These are phyloP conservation scores for Trichosporon coremiiforme DNA, from an alignment of 1,284 basidiomycete species.

Conservation along the genomic window DNA sequence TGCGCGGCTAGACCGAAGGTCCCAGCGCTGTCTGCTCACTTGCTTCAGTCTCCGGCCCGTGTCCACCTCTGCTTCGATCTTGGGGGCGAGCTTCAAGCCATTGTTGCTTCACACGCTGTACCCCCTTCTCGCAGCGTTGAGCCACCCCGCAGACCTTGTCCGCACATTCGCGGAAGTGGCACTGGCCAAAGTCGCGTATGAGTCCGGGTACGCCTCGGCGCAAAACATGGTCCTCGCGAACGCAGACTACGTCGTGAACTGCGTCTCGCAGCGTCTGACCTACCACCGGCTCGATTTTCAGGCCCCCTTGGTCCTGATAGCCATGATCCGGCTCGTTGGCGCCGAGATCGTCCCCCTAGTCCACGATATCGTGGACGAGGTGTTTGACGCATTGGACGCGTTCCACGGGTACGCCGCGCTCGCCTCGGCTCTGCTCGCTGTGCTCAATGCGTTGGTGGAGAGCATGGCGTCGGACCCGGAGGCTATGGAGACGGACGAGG, in stretches of 20 bases:
- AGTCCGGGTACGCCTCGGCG: constrained; percentile 77
- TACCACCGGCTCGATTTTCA: constrained; percentile 69
- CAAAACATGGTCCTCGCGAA: constrained; percentile 84
- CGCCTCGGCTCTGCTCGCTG: constrained; percentile 58
- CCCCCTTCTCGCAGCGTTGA: constrained; percentile 74
- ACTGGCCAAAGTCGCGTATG: constrained; percentile 67
- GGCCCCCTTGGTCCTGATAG: constrained; percentile 66
- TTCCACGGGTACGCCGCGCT: constrained; percentile 79
- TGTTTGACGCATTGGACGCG: constrained; percentile 89
- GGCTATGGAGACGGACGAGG: constrained; percentile 44
- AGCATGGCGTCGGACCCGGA: constrained; percentile 72
- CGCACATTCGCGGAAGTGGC: constrained; percentile 71
- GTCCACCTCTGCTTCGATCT: constrained; percentile 67
- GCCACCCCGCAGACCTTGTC: constrained; percentile 69
- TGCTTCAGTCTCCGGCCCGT: constrained; percentile 71
- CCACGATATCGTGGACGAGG: constrained; percentile 88
- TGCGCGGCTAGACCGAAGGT: constrained; percentile 48
- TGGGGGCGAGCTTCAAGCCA: constrained; percentile 60
- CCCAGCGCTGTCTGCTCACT: constrained; percentile 61
- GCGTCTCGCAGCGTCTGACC: constrained; percentile 75
- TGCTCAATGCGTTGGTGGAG: constrained; percentile 83
- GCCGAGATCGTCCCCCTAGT: constrained; percentile 79
- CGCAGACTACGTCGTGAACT: constrained; percentile 90
- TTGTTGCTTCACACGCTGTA: constrained; percentile 80
- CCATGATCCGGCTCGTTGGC: constrained; percentile 82